These are phyloP conservation scores for Dichotomopilus funicola DNA, from an alignment of 2,329 filamentous ascomycete species.

Conservation along the genomic window DNA sequence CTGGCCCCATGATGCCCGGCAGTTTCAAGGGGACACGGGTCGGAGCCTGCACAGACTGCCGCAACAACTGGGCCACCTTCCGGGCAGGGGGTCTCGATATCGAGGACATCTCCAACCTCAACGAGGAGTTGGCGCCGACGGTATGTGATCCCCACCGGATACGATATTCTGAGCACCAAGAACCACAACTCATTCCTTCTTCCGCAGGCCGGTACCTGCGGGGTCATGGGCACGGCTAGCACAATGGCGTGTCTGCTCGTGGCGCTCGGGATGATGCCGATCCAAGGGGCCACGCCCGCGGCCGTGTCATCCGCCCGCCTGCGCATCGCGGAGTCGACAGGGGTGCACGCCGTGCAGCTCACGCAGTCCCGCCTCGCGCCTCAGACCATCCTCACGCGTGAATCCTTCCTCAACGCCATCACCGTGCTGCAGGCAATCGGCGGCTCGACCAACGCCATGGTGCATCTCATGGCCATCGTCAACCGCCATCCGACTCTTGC, in stretches of 20 bases:
- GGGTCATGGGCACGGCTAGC: constrained; percentile 88
- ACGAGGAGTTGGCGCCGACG: constrained; percentile 67
- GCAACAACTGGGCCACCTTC: constrained; percentile 66
- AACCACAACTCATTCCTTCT: neutral
- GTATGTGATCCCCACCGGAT: constrained; percentile 32
- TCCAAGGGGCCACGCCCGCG: constrained; percentile 70
- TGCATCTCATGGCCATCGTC: constrained; percentile 81
- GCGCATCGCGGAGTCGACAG: constrained; percentile 70
- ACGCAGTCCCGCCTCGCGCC: constrained; percentile 52
- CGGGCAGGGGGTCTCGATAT: constrained; percentile 61
- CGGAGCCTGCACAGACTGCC: constrained; percentile 68
- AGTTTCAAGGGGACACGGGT: constrained; percentile 57
- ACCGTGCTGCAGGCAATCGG: constrained; percentile 82
- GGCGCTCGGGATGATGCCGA: constrained; percentile 72
- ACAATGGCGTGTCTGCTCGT: constrained; percentile 84
- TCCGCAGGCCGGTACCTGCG: constrained; percentile 64
- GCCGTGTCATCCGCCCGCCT: constrained; percentile 73
- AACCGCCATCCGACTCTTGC: constrained; percentile 63
- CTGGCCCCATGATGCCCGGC: constrained; percentile 70
- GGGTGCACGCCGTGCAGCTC: constrained; percentile 64
- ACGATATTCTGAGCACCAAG: neutral
- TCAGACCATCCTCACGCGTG: constrained; percentile 62
- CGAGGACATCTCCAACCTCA: constrained; percentile 63
- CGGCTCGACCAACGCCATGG: constrained; percentile 77
- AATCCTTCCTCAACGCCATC: constrained; percentile 77